Evolutionary conservation across 305 asterid species (phyloP).

Genomic region (Fraxinus sp.): DNA sequence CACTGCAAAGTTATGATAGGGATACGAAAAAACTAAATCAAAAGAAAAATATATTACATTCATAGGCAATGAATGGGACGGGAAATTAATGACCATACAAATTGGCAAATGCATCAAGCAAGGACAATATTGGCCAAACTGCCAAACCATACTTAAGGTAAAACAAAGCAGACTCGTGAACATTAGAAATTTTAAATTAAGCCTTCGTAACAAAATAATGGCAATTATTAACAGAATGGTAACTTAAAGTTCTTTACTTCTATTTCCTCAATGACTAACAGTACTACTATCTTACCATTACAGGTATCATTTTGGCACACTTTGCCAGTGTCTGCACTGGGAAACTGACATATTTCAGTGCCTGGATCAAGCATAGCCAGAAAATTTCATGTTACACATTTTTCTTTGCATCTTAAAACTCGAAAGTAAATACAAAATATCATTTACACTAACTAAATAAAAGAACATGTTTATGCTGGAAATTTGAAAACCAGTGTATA

Average conservation of each 20-base stretch:
- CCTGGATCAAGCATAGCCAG: constrained; percentile 52
- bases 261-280: constrained; percentile 15
- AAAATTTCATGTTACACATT: constrained; percentile 21
- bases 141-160: background rate
- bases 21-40: background rate
- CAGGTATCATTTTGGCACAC: constrained; percentile 99
- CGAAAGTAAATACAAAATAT: background rate
- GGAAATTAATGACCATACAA: background rate
- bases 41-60: background rate
- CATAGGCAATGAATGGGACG: background rate
- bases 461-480: constrained; percentile 1
- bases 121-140: background rate
- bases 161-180: background rate
- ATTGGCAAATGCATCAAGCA: background rate
- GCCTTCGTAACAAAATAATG: background rate
- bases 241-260: background rate
- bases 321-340: constrained; percentile 97
- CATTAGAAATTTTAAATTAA: background rate
- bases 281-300: constrained; percentile 69
- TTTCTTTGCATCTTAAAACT: constrained; percentile 15
- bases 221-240: background rate
- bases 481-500: background rate
- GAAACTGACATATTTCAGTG: constrained; percentile 97
- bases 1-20: background rate
- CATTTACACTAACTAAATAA: constrained; percentile 8